Percentiles rank a stretch among this genome's conserved stretches.
phyloP scores from a whole-genome alignment of 1,139 yeast genomes.

The Diutina pseudorugosa region DNA sequence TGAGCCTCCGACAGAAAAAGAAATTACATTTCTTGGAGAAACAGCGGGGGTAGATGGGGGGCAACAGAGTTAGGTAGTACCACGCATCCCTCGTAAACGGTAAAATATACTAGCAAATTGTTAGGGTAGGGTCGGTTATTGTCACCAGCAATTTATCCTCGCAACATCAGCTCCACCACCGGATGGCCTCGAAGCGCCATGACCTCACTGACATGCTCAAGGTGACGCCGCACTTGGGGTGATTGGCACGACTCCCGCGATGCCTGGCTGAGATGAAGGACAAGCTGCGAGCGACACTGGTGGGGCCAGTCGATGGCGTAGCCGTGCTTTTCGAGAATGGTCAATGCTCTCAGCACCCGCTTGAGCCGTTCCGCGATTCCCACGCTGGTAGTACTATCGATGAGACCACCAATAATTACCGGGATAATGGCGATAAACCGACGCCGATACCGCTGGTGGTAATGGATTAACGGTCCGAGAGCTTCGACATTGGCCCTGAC shows the following conservation, averaged over 20 bases:
- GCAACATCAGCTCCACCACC: not conserved
- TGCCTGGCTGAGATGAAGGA: not conserved
- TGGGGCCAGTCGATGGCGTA: not conserved
- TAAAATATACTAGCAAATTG: too few species aligned
- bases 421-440: not conserved
- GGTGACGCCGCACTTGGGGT: not conserved
- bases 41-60: too few species aligned
- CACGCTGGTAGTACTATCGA: not conserved
- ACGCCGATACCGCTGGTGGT: not conserved
- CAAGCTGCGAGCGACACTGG: not conserved
- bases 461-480: not conserved
- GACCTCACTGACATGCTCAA: not conserved
- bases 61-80: too few species aligned
- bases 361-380: not conserved
- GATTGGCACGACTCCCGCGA: not conserved
- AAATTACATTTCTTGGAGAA: not conserved
- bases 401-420: not conserved
- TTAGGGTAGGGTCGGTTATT: too few species aligned
- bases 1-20: too few species aligned
- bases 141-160: too few species aligned
- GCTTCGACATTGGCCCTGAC: not conserved
- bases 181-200: not conserved
- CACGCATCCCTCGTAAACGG: too few species aligned
- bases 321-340: not conserved
- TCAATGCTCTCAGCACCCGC: not conserved